Percentiles rank a stretch among this genome's conserved stretches.
Conservation (phyloP, 2,329 filamentous ascomycete species). For the Ceratocystis papillata region DNA sequence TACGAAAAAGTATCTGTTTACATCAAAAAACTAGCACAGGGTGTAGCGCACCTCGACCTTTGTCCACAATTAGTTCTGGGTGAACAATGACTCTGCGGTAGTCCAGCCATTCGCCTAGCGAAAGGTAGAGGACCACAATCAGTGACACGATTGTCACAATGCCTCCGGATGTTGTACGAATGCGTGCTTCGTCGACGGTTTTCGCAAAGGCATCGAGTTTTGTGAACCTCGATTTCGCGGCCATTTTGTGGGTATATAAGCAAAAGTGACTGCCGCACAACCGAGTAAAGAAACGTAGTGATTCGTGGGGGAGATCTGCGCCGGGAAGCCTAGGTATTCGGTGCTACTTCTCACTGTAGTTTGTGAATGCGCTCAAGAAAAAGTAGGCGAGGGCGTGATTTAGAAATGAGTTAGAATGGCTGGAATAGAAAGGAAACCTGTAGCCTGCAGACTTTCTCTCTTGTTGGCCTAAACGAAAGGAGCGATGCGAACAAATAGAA, state of each 20-base stretch:
- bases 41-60: slow-evolving; percentile 63
- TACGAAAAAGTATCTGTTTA: background rate
- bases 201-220: slow-evolving; percentile 98
- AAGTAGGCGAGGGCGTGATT: background rate
- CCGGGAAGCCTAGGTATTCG: background rate
- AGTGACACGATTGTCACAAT: slow-evolving; percentile 88
- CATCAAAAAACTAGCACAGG: background rate
- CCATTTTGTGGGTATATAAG: slow-evolving; percentile 45
- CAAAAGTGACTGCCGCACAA: background rate
- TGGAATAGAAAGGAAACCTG: background rate
- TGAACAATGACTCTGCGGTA: slow-evolving; percentile 78
- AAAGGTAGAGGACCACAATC: slow-evolving; percentile 74
- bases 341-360: background rate
- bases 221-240: slow-evolving; percentile 85
- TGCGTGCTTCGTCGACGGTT: slow-evolving; percentile 93
- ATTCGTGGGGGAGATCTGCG: slow-evolving; percentile 4
- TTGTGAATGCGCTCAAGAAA: background rate
- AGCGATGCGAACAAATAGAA: background rate
- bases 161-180: slow-evolving; percentile 90
- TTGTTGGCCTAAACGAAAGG: background rate
- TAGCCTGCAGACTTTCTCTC: slow-evolving; percentile 8
- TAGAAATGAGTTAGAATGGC: background rate
- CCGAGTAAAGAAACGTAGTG: background rate
- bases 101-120: slow-evolving; percentile 92
- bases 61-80: slow-evolving; percentile 91